These are phyloP conservation scores for Tolypocladium amazonense DNA, from an alignment of 2,329 filamentous ascomycete genomes.

Conservation along the genomic window DNA sequence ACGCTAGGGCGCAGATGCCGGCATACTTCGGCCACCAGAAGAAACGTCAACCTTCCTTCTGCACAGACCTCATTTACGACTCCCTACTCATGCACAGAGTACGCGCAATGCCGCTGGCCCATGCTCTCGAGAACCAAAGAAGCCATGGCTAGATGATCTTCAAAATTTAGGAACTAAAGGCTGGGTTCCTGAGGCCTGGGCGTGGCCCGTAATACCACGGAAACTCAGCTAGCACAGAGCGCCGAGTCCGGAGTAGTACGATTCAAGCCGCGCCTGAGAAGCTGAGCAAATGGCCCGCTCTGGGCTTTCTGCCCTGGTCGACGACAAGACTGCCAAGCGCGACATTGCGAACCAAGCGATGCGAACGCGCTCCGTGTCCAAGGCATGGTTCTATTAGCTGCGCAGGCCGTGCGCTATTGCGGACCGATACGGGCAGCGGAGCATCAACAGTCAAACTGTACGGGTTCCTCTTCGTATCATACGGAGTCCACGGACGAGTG, in stretches of 20 bases:
- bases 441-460: not conserved
- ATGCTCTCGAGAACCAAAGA: not conserved
- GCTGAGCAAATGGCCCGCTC: not conserved
- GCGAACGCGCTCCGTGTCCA: not conserved
- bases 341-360: not conserved
- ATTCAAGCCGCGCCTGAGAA: not conserved
- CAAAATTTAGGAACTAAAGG: not conserved
- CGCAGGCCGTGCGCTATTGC: not conserved
- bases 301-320: not conserved
- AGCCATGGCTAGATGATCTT: not conserved
- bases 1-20: not conserved
- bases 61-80: not conserved
- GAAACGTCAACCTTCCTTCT: not conserved
- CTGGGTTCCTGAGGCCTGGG: not conserved
- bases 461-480: not conserved
- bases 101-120: not conserved
- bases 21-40: not conserved
- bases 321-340: not conserved
- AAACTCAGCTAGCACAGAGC: not conserved
- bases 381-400: not conserved
- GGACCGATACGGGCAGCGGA: not conserved
- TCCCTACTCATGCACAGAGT: too few relatives aligned
- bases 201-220: not conserved
- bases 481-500: not conserved
- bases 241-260: not conserved